Base-by-base conservation (phyloP, 2,329 filamentous ascomycete species). In the Bipolaris sorokiniana region DNA sequence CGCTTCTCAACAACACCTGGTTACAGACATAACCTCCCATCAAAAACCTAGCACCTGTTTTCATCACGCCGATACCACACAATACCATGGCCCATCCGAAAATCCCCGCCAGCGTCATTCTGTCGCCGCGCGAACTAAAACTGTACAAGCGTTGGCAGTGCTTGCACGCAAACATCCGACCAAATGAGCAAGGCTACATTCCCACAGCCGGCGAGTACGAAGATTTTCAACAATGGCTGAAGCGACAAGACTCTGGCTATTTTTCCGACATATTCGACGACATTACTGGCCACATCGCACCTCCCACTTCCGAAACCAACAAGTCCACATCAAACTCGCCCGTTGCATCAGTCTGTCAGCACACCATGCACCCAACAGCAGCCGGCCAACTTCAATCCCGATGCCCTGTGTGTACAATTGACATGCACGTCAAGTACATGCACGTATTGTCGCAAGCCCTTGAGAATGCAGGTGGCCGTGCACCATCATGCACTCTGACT, bases 201-300 rank as follows among this genome's bases (percentile, higher is more conserved):
- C 70, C 71, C 11, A 67, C 61, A 3, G 71, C 71, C 9, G 51
- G 54, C 33, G 63, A 73, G 42, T 70, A 72, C 33, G 65, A 69
- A 36, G 67, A 69, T 6, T 73, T 72, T 47, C 68, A 72, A 46
- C 58, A 65, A 18, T 73, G 71, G 71, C 59, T 68, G 11, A 64
- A 60, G 40, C 66, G 66, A 31, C 68, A 69, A 37, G 70, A 72
- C 48, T 73, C 70, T 0, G 69, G 70, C 5, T 72, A 72, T 50
- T 69, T 71, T 38, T 72, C 70, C 15, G 70, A 73, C 41, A 56
- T 64, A 2, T 67, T 71, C n/a, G 65, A 66, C 11, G 67, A 69
- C 36, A 63, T 71, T 4, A 54, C 62, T 7, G 56, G 63, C 16
- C 65, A 68, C 42, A 56, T 69, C 46, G 59, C 64, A 37, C 18